These are phyloP conservation scores for Capronia epimyces DNA, from an alignment of 2,329 filamentous ascomycete species.

Conservation along the genomic window DNA sequence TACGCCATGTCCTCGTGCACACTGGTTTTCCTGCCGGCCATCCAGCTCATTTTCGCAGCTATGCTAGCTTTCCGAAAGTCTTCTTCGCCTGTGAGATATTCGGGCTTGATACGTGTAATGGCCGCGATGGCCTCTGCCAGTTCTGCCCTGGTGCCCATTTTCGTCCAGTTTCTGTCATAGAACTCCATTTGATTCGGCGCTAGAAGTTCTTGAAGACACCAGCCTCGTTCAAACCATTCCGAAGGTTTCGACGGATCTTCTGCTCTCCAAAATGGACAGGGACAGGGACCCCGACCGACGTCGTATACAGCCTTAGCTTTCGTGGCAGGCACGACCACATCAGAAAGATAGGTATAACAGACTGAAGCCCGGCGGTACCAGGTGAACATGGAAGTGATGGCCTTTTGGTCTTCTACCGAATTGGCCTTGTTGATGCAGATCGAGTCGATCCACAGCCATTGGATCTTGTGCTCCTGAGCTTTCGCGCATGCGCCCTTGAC, in stretches of 20 bases:
- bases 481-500: background rate
- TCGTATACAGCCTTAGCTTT: background rate
- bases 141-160: constrained; percentile 7
- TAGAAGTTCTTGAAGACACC: constrained; percentile 19
- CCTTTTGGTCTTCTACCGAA: constrained; percentile 20
- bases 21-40: constrained; percentile 26
- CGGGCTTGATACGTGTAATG: constrained; percentile 13
- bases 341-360: constrained; percentile 9
- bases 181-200: constrained; percentile 16
- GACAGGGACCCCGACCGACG: background rate
- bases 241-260: background rate
- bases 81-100: background rate
- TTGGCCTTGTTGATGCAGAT: constrained; percentile 23
- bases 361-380: constrained; percentile 26
- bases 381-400: constrained; percentile 28
- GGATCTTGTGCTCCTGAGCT: constrained; percentile 1
- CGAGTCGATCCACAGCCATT: constrained; percentile 30
- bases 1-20: constrained; percentile 13
- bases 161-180: constrained; percentile 10
- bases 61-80: background rate
- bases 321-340: background rate
- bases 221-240: constrained; percentile 13
- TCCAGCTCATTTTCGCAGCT: constrained; percentile 11
- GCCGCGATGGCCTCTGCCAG: constrained; percentile 10
- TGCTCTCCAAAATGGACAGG: constrained; percentile 1